Evolutionary conservation across 768 basidiomycete genomes (phyloP).

Genomic region (Boletus bicolor): DNA sequence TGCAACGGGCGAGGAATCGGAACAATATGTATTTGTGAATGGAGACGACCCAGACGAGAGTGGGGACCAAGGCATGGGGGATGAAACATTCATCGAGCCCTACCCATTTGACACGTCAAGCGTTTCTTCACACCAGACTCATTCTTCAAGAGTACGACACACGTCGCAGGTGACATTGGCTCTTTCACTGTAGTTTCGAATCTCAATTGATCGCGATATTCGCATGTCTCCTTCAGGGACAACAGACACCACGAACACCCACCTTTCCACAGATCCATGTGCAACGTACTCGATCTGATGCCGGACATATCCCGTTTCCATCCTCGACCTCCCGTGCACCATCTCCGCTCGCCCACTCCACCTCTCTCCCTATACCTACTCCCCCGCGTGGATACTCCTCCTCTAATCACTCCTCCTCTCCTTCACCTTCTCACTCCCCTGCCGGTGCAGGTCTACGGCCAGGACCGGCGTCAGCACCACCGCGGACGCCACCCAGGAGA

Average conservation of each 20-base stretch:
- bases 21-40: slow-evolving; percentile 28
- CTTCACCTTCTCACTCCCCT: slow-evolving; percentile 9
- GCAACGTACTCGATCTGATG: slow-evolving; percentile 20
- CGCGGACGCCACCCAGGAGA: slow-evolving; percentile 38
- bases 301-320: slow-evolving; percentile 3
- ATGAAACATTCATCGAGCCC: slow-evolving; percentile 21
- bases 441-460: not conserved
- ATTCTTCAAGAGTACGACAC: slow-evolving; percentile 7
- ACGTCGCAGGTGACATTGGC: slow-evolving; percentile 14
- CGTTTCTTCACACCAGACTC: slow-evolving; percentile 19
- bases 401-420: slow-evolving; percentile 9
- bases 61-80: slow-evolving; percentile 9
- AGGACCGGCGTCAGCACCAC: slow-evolving; percentile 12
- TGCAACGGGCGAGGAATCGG: slow-evolving; percentile 14
- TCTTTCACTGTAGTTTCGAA: not conserved
- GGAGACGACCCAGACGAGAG: slow-evolving; percentile 11
- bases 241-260: slow-evolving; percentile 17
- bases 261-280: slow-evolving; percentile 26
- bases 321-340: slow-evolving; percentile 12
- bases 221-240: slow-evolving; percentile 6
- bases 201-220: not conserved
- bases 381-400: slow-evolving; percentile 6
- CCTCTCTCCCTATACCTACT: slow-evolving; percentile 19
- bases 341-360: slow-evolving; percentile 26
- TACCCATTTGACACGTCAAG: slow-evolving; percentile 23